Conservation (phyloP, 2,329 filamentous ascomycete genomes). For the Macroventuria anomochaeta region DNA sequence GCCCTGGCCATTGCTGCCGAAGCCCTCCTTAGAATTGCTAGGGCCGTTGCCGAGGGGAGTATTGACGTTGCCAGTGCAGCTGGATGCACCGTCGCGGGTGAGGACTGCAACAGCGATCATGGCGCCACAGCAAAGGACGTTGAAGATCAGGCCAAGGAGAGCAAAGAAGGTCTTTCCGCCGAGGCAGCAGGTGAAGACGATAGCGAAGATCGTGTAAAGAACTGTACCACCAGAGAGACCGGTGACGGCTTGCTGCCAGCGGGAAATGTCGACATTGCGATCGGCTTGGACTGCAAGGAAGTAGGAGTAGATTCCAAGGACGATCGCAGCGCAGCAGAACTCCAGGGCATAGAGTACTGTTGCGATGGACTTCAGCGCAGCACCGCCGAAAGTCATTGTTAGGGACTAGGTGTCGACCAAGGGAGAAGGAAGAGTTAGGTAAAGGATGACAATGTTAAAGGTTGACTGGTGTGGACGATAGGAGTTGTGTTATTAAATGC, state of each 20-base stretch:
- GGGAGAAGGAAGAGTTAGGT: neutral
- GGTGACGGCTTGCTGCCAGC: slow-evolving; percentile 73
- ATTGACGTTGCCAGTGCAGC: slow-evolving; percentile 69
- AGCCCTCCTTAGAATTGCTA: slow-evolving; percentile 57
- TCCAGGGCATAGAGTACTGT: slow-evolving; percentile 76
- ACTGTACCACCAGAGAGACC: slow-evolving; percentile 74
- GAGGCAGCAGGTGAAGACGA: slow-evolving; percentile 78
- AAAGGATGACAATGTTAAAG: neutral
- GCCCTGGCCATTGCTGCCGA: slow-evolving; percentile 51
- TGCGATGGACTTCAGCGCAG: slow-evolving; percentile 72
- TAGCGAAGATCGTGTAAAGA: slow-evolving; percentile 75
- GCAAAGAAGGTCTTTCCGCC: slow-evolving; percentile 76
- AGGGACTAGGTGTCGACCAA: neutral
- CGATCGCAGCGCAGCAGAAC: slow-evolving; percentile 73
- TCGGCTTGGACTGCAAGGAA: slow-evolving; percentile 77
- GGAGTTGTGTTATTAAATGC: neutral
- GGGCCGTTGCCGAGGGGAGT: slow-evolving; percentile 73
- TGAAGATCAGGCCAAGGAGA: slow-evolving; percentile 74
- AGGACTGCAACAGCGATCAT: slow-evolving; percentile 84
- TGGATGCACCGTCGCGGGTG: slow-evolving; percentile 71
- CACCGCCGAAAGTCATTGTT: slow-evolving; percentile 64
- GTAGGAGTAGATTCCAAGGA: slow-evolving; percentile 80
- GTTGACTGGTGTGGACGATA: neutral
- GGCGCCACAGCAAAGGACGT: slow-evolving; percentile 75
- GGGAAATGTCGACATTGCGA: slow-evolving; percentile 68